Percentiles rank a stretch among this genome's conserved stretches.
These are phyloP conservation scores for Cladosporium sp. DNA, from an alignment of 2,329 filamentous ascomycete species.

Conservation along the genomic window DNA sequence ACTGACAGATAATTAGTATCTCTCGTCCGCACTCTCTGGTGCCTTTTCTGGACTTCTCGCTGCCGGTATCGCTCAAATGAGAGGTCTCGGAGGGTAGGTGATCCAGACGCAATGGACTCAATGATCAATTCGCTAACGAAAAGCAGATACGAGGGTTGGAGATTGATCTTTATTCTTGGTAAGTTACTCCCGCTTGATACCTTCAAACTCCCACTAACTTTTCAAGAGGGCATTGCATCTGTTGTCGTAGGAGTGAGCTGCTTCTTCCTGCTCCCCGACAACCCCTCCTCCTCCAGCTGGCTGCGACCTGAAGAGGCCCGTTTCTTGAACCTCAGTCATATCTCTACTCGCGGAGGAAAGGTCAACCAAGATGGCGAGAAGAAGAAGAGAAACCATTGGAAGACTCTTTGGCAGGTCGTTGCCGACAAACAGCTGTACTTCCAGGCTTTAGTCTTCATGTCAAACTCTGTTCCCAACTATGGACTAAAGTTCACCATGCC, in stretches of 20 bases:
- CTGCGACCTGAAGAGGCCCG: conserved; percentile 61
- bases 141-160: conserved; percentile 24
- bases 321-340: conserved; percentile 62
- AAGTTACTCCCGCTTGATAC: conserved; percentile 48
- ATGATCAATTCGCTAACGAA: not conserved
- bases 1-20: conserved; percentile 6
- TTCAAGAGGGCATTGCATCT: conserved; percentile 49
- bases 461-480: conserved; percentile 24
- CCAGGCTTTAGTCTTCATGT: conserved; percentile 22
- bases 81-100: conserved; percentile 30
- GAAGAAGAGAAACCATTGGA: conserved; percentile 8
- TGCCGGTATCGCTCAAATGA: conserved; percentile 31
- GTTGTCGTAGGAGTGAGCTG: conserved; percentile 45
- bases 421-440: conserved; percentile 25
- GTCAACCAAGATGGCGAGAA: conserved; percentile 13
- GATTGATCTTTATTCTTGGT: conserved; percentile 32
- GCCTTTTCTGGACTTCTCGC: conserved; percentile 25
- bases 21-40: conserved; percentile 18
- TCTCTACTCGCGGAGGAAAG: conserved; percentile 49
- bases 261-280: conserved; percentile 52
- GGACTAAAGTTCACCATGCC: conserved; percentile 36
- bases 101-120: too few relatives aligned
- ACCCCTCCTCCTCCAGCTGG: conserved; percentile 49
- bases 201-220: not conserved
- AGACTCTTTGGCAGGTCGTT: conserved; percentile 5